These are phyloP conservation scores for Candolleomyces eurysporus DNA, from an alignment of 768 basidiomycete genomes.

Conservation along the genomic window DNA sequence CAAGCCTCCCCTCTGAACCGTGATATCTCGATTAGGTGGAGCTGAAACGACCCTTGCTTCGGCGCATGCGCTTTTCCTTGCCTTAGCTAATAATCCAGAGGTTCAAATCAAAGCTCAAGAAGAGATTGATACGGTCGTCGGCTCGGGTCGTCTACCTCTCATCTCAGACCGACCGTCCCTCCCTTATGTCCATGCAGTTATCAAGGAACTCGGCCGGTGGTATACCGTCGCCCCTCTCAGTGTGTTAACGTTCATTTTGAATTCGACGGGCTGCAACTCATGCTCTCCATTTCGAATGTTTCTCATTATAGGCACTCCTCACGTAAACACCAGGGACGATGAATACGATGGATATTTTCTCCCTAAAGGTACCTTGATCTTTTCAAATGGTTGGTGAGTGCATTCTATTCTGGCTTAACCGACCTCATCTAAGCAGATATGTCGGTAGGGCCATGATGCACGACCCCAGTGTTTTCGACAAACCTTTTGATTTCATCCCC, in stretches of 20 bases:
- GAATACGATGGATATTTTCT: conserved; percentile 34
- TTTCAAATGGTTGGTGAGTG: conserved; percentile 20
- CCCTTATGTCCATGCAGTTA: background rate
- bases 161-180: background rate
- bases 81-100: conserved; percentile 12
- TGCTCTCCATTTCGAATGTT: background rate
- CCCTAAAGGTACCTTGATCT: conserved; percentile 28
- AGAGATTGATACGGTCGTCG: conserved; percentile 9
- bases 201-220: conserved; percentile 1
- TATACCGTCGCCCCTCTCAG: background rate
- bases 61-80: conserved; percentile 8
- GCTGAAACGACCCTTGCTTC: conserved; percentile 1
- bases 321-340: conserved; percentile 24
- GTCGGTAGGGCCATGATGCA: conserved; percentile 21
- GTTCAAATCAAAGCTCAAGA: conserved; percentile 15
- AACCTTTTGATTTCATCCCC: conserved; percentile 23
- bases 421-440: background rate
- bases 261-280: background rate
- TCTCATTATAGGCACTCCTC: conserved; percentile 11
- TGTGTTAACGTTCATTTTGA: background rate
- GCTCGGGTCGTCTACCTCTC: background rate
- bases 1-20: background rate
- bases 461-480: conserved; percentile 18
- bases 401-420: background rate
- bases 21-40: background rate